Conservation (phyloP, 208 protist species). For the Crithidia thermophila region DNA sequence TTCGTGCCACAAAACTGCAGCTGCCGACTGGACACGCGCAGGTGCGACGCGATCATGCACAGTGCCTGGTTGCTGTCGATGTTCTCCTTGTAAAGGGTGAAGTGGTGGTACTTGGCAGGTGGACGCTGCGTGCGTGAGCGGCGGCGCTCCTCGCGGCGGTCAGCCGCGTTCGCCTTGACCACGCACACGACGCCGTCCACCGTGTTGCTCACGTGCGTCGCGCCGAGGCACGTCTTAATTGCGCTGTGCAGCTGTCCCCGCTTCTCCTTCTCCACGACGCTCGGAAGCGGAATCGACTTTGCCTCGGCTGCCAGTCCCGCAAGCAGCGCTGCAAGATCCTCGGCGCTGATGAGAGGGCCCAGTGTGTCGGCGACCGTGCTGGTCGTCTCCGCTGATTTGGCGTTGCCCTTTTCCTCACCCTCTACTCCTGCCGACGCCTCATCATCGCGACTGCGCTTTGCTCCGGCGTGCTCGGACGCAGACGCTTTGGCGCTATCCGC, state of each 20-base stretch:
- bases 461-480: neutral
- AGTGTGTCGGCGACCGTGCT: conserved; percentile 27
- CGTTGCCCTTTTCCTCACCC: neutral
- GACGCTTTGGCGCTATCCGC: too few species aligned
- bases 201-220: conserved; percentile 72
- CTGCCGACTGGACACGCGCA: conserved; percentile 61
- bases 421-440: neutral
- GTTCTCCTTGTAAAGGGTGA: conserved; percentile 96
- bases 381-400: neutral
- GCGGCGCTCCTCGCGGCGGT: conserved; percentile 59
- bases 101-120: conserved; percentile 75
- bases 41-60: conserved; percentile 55
- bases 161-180: conserved; percentile 56
- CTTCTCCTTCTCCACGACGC: conserved; percentile 60
- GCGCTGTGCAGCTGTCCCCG: conserved; percentile 62
- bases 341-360: conserved; percentile 31
- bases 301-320: conserved; percentile 29
- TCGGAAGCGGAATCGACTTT: conserved; percentile 33
- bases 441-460: conserved; percentile 16
- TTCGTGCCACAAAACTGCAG: conserved; percentile 96
- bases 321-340: conserved; percentile 57
- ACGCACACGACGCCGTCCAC: conserved; percentile 59
- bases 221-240: conserved; percentile 57
- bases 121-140: conserved; percentile 38
- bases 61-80: conserved; percentile 88